Base-by-base conservation (phyloP, 2,329 filamentous ascomycete species). In the Fonsecaea erecta region DNA sequence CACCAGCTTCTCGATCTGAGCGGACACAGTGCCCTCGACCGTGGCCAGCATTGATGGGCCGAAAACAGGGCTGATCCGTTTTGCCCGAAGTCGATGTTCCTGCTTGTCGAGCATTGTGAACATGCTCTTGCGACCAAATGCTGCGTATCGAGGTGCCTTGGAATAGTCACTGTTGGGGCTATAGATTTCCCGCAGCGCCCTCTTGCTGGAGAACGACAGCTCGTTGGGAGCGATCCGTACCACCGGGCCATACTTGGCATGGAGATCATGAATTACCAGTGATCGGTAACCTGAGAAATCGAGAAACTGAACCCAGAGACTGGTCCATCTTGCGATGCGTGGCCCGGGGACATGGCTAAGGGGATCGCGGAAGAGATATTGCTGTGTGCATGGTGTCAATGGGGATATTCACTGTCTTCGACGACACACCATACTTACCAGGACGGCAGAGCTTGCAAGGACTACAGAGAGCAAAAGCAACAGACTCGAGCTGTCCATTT, bases 121-220 rank as follows among this genome's bases (percentile, higher is more conserved):
- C 16, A 35, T 2, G 16, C 52, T 34, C 26, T 30, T 30, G 9
- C 26, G 52, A 5, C 40, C 70, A 35, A 77, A 77, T 7, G 76
- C 66, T 32, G 72, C 71, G 65, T 77, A 77, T 6, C 73, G 72
- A 30, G 75, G 74, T 0, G 75, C 76, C 62, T 76, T 76, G 34
- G 28, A 26, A 35, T 43, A 58, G n/a, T 58, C 21, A 46, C 77
- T 81, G 0, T 84, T 83, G 0, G 83, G 79, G 0, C 83, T 82
- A 71, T 86, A 85, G 18, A 85, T 85, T 0, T 78, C 78, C 9
- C 79, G 77, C 34, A 85, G 65, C 0, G 83, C 83, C 0, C 77
- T 71, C 0, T 82, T 72, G 30, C 72, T 76, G 62, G 76, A 78
- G 68, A 78, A 79, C 1, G 77, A 75, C 8, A 84, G 73, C 67